These are phyloP conservation scores for Pestalotiopsis sp. DNA, from an alignment of 2,329 filamentous ascomycete species.

Conservation along the genomic window DNA sequence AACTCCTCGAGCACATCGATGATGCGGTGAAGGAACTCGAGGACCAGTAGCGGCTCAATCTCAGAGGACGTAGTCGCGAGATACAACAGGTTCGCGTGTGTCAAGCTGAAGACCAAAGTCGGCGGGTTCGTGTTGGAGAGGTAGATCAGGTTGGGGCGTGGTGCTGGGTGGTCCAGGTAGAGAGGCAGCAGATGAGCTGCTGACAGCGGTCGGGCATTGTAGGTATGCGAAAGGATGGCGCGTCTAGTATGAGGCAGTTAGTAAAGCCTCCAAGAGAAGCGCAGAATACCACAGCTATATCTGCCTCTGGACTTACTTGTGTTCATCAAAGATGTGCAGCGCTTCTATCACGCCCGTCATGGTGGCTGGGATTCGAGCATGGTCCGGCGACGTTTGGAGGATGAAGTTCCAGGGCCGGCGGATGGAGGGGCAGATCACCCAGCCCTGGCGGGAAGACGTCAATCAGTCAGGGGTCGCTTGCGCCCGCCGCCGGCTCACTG, in stretches of 20 bases:
- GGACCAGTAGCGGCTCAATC: constrained; percentile 83
- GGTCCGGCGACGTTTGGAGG: constrained; percentile 14
- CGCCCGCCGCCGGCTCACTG: neutral
- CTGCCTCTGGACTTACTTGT: constrained; percentile 66
- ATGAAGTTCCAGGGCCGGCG: neutral
- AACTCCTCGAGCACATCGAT: constrained; percentile 95
- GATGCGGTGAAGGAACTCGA: constrained; percentile 93
- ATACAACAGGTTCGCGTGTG: constrained; percentile 86
- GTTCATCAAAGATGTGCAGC: constrained; percentile 95
- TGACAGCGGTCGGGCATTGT: constrained; percentile 79
- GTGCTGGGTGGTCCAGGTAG: constrained; percentile 80
- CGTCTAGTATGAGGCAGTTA: constrained; percentile 58
- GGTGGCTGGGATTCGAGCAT: constrained; percentile 41
- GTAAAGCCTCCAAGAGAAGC: constrained; percentile 7
- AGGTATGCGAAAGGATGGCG: constrained; percentile 86
- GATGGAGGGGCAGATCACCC: constrained; percentile 17
- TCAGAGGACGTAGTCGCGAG: constrained; percentile 84
- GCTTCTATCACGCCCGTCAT: constrained; percentile 90
- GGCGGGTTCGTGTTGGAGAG: constrained; percentile 81
- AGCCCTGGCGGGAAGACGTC: neutral
- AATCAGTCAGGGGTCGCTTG: neutral
- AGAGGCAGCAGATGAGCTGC: constrained; percentile 78
- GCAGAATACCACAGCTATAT: neutral
- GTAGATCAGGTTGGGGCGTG: constrained; percentile 86
- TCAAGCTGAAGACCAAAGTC: constrained; percentile 84